Evolutionary conservation across 2,329 filamentous ascomycete species (phyloP), one percentile per base, ranked within the genome.

Genomic region (Penicillium thymicola): DNA sequence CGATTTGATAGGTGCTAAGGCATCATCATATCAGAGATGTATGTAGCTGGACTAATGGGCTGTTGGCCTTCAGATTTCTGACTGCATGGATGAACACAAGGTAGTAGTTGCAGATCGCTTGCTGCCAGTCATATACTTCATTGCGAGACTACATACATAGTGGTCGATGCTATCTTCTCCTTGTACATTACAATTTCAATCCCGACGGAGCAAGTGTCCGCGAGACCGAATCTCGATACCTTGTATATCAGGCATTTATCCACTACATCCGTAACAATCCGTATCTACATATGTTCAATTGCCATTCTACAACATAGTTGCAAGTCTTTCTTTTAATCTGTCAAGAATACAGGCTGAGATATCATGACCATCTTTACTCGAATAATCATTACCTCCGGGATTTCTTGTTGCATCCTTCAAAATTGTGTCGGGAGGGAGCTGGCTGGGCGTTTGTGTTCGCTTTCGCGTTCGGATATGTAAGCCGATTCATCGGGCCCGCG

Each of bases 401-500:
- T 6, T 5, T 30, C 13, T 30, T 13, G 11, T 13, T 30, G 28
- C 28, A 30, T 30, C 28, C 28, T 71, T 59, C 58, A 60, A 57
- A 63, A 55, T 55, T 57, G 46, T 55, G 50, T 62, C 49, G 42
- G 49, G 28, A 56, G 55, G 45, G 43, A 42, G 51, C 46, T 59
- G 16, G 2, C 34, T 10, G 8, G 34, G 34, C 5, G 59, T 65
- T 62, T 62, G 64, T 59, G 55, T 65, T 61, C 45, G 49, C 50
- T 5, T 13, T 6, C 11, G 30, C 11, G 30, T 32, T 32, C 32
- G 32, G 14, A 60, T 56, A 41, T 54, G 51, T 54, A 58, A 50
- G 61, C 64, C 62, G 62, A 64, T 55, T 63, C 65, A 61, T 61
- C 54, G 11, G 30, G 11, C 30, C 30, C 11, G 30, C 54, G 37